Conservation (phyloP, 768 basidiomycete species). For the Cantharellus cinnabarinus region DNA sequence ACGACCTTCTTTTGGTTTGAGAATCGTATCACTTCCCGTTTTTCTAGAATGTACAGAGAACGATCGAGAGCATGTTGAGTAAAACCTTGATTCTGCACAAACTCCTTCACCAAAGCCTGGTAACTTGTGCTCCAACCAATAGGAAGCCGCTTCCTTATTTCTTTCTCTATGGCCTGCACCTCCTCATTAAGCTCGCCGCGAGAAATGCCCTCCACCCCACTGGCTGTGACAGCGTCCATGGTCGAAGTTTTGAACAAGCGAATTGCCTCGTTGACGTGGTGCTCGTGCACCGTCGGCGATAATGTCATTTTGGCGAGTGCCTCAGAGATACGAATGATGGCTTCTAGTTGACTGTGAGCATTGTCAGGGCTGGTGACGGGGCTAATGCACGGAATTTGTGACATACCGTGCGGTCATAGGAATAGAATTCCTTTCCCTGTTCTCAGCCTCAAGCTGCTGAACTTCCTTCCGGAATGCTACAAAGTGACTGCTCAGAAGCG, state of each 20-base stretch:
- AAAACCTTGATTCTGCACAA: constrained; percentile 82
- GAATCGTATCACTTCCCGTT: constrained; percentile 86
- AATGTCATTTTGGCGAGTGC: constrained; percentile 88
- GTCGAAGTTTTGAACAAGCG: constrained; percentile 96
- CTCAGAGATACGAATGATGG: constrained; percentile 97
- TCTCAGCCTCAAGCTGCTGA: constrained; percentile 87
- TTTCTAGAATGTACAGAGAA: constrained; percentile 80
- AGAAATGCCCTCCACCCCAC: constrained; percentile 80
- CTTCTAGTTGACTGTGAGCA: constrained; percentile 66
- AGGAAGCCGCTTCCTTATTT: constrained; percentile 61
- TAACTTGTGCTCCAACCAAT: constrained; percentile 97
- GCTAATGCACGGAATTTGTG: not conserved
- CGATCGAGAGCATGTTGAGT: constrained; percentile 80
- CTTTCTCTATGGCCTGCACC: constrained; percentile 75
- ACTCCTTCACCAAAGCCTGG: constrained; percentile 78
- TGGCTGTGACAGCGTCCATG: constrained; percentile 95
- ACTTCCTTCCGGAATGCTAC: constrained; percentile 84
- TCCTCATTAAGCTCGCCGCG: constrained; percentile 86
- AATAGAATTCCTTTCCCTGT: constrained; percentile 92
- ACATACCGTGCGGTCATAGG: constrained; percentile 90
- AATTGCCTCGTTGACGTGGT: constrained; percentile 96
- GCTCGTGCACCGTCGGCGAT: constrained; percentile 62
- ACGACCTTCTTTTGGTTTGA: constrained; percentile 17
- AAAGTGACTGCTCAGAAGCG: constrained; percentile 92
- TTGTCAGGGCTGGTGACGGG: not conserved